These are phyloP conservation scores for Aspergillus sp. DNA, from an alignment of 2,329 filamentous ascomycete genomes.

Conservation along the genomic window DNA sequence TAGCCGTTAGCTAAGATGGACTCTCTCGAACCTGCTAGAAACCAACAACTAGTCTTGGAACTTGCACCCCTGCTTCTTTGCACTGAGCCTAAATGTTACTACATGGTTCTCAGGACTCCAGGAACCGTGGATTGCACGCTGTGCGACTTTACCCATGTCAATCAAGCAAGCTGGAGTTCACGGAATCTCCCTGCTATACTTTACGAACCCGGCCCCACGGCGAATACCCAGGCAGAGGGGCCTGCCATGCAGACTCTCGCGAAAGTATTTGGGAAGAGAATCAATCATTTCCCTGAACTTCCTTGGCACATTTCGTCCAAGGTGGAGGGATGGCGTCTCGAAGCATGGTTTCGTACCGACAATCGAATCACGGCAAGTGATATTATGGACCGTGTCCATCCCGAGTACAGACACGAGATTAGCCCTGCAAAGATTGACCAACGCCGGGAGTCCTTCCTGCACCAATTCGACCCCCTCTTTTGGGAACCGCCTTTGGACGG, in stretches of 20 bases:
- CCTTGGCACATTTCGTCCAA: conserved; percentile 21
- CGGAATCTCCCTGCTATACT: conserved; percentile 23
- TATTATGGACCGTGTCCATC: conserved; percentile 25
- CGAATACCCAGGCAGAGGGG: background rate
- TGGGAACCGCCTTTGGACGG: conserved; percentile 8
- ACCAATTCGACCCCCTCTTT: conserved; percentile 9
- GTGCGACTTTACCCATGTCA: no score
- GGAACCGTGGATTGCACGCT: no score
- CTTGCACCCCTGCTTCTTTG: no score
- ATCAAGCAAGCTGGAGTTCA: no score
- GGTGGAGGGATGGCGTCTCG: conserved; percentile 26
- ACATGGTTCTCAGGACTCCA: no score
- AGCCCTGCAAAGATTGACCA: conserved; percentile 5
- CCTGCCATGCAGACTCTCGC: conserved; percentile 13
- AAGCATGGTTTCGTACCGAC: conserved; percentile 28
- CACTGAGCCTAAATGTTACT: no score
- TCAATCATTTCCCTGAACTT: conserved; percentile 15
- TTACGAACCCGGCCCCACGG: conserved; percentile 20
- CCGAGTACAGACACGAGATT: conserved; percentile 4
- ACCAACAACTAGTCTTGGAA: no score
- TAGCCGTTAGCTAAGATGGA: no score
- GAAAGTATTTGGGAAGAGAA: conserved; percentile 14
- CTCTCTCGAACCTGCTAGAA: no score
- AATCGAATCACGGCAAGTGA: conserved; percentile 22
- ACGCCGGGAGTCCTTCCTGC: conserved; percentile 17